A percentile compares a stretch with the other conserved stretches of the same genome.
Evolutionary conservation across 1,284 basidiomycete genomes (phyloP).

Genomic region (Ustilago sp.): DNA sequence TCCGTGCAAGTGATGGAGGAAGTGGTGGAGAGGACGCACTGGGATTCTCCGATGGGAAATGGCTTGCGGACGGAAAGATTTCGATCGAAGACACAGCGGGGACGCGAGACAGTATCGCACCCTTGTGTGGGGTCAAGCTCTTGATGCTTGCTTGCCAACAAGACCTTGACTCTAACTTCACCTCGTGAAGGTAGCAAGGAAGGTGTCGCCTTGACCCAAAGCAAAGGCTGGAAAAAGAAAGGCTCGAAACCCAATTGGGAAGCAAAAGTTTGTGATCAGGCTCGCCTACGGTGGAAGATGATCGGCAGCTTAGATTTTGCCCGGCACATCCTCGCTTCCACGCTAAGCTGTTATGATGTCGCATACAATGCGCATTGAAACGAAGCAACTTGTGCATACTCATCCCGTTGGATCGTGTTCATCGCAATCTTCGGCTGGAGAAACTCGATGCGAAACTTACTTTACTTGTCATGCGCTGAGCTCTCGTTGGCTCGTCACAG

Average conservation of each 20-base stretch:
- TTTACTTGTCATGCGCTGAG: background rate
- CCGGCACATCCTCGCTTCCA: background rate
- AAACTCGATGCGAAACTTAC: background rate
- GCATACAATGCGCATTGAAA: background rate
- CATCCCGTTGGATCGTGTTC: background rate
- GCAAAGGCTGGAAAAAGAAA: background rate
- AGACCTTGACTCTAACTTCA: background rate
- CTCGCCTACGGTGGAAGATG: constrained; percentile 3
- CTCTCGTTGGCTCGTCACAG: background rate
- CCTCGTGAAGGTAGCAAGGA: background rate
- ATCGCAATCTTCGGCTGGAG: background rate
- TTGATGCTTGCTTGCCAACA: too few species aligned
- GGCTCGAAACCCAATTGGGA: background rate
- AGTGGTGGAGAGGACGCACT: background rate
- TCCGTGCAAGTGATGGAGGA: background rate
- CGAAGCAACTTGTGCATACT: background rate
- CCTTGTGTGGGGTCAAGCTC: too few species aligned
- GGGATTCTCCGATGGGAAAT: background rate
- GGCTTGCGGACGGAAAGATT: background rate
- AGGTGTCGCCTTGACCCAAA: background rate
- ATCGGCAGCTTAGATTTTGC: background rate
- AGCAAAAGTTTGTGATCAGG: constrained; percentile 2
- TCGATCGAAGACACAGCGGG: background rate
- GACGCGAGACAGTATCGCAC: background rate
- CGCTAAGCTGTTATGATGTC: background rate